A percentile compares a stretch with the other conserved stretches of the same genome.
phyloP scores from a whole-genome alignment of 202 grass and related monocot species.

The Saccharum hybrid region DNA sequence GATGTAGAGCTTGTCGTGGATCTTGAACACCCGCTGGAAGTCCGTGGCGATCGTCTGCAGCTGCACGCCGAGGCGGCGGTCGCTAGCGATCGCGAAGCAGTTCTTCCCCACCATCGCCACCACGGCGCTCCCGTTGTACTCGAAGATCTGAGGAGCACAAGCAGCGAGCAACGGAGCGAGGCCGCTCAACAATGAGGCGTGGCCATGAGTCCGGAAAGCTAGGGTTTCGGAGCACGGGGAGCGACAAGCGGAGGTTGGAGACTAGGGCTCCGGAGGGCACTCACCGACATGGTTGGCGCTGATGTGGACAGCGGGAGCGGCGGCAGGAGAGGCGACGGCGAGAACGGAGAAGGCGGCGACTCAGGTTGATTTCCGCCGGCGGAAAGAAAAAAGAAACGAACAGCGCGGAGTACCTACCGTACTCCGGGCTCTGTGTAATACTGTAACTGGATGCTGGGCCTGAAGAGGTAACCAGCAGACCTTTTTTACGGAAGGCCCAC shows the following conservation, averaged over 20 bases:
- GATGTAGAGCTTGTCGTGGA: slow-evolving; percentile 84
- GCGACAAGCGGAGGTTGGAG: background rate
- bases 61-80: slow-evolving; percentile 73
- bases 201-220: background rate
- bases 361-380: slow-evolving; percentile 27
- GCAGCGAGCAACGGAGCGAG: background rate
- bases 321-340: background rate
- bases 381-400: background rate
- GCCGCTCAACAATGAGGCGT: slow-evolving; percentile 33
- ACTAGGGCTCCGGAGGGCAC: slow-evolving; percentile 4
- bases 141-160: slow-evolving; percentile 57
- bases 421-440: background rate
- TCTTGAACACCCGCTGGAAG: slow-evolving; percentile 75
- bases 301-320: background rate
- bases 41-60: slow-evolving; percentile 87
- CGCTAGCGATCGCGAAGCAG: slow-evolving; percentile 89
- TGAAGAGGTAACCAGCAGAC: background rate
- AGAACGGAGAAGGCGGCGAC: slow-evolving; percentile 2
- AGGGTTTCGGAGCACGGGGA: background rate
- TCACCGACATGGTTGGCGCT: slow-evolving; percentile 70
- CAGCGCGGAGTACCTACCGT: background rate
- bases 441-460: background rate
- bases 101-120: slow-evolving; percentile 89
- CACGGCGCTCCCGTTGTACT: slow-evolving; percentile 80
- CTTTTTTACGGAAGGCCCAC: background rate